phyloP scores from a whole-genome alignment of 345 rosid genomes.

The Lumnitzera littorea region DNA sequence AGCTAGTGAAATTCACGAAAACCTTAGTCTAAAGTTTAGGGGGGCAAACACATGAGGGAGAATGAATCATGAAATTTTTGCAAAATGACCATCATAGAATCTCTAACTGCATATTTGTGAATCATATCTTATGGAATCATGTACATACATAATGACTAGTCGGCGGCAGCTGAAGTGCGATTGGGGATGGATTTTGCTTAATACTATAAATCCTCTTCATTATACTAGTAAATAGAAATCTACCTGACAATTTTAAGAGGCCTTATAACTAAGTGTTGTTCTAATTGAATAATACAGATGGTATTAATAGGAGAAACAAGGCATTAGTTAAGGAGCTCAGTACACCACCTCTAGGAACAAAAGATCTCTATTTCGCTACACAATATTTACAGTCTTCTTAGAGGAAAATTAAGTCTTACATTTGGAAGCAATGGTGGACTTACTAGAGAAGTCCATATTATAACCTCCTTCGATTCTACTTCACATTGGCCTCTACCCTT shows the following conservation, averaged over 20 bases:
- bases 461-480: constrained; percentile 30
- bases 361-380: constrained; percentile 31
- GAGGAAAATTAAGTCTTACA: constrained; percentile 43
- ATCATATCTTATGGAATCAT: too few relatives aligned
- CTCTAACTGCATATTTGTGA: too few relatives aligned
- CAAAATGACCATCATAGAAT: too few relatives aligned
- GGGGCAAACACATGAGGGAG: too few relatives aligned
- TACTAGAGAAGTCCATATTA: constrained; percentile 52
- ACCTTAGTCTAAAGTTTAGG: too few relatives aligned
- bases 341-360: constrained; percentile 30
- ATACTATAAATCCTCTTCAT: constrained; percentile 24
- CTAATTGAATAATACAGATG: background rate
- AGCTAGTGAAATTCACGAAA: too few relatives aligned
- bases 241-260: background rate
- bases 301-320: constrained; percentile 25
- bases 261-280: background rate
- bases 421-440: constrained; percentile 56
- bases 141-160: background rate
- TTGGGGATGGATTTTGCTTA: constrained; percentile 42
- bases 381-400: constrained; percentile 29
- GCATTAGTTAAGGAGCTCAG: constrained; percentile 36
- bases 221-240: constrained; percentile 28
- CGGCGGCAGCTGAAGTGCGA: constrained; percentile 25
- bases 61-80: too few relatives aligned
- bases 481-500: constrained; percentile 30